A percentile compares a stretch with the other conserved stretches of the same genome.
phyloP scores from a whole-genome alignment of 2,329 filamentous ascomycete genomes.

The Stachybotrys chlorohalonatus region DNA sequence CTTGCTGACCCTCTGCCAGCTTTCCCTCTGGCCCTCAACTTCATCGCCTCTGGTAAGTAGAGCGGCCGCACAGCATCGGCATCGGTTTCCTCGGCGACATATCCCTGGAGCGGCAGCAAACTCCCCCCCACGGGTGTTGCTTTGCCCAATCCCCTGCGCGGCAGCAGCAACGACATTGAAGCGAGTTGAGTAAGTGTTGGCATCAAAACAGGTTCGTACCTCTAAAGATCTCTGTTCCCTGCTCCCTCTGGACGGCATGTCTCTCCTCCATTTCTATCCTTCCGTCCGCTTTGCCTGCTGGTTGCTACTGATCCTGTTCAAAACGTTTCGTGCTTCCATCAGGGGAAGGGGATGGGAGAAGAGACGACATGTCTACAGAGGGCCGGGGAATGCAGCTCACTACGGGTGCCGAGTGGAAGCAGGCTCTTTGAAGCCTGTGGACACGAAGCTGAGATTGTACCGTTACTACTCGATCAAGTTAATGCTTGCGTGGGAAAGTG shows the following conservation, averaged over 20 bases:
- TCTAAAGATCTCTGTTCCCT: constrained; percentile 27
- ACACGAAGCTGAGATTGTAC: constrained; percentile 87
- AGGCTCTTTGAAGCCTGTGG: constrained; percentile 32
- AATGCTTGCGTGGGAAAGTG: constrained; percentile 99
- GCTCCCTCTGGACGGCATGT: constrained; percentile 7
- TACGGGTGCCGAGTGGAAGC: constrained; percentile 70
- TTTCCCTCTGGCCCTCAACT: constrained; percentile 75
- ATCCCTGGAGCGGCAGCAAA: constrained; percentile 54
- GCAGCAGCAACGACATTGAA: constrained; percentile 2
- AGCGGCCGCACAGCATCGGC: not conserved
- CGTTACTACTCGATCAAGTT: constrained; percentile 97
- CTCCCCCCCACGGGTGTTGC: not conserved
- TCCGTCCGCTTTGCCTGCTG: not conserved
- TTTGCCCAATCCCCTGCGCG: too few relatives aligned
- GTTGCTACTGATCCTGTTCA: not conserved
- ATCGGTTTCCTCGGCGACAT: not conserved
- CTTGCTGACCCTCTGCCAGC: constrained; percentile 40
- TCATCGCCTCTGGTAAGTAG: constrained; percentile 89
- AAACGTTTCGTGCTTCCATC: not conserved
- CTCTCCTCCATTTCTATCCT: constrained; percentile 1
- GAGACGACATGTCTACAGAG: constrained; percentile 4
- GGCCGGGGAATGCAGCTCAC: constrained; percentile 43
- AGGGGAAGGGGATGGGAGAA: constrained; percentile 10
- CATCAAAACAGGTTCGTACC: constrained; percentile 33
- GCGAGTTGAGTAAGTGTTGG: not conserved